Evolutionary conservation across 2,329 filamentous ascomycete species (phyloP), one percentile per base, ranked within the genome.

Genomic region (Cordyceps cateniannulata): DNA sequence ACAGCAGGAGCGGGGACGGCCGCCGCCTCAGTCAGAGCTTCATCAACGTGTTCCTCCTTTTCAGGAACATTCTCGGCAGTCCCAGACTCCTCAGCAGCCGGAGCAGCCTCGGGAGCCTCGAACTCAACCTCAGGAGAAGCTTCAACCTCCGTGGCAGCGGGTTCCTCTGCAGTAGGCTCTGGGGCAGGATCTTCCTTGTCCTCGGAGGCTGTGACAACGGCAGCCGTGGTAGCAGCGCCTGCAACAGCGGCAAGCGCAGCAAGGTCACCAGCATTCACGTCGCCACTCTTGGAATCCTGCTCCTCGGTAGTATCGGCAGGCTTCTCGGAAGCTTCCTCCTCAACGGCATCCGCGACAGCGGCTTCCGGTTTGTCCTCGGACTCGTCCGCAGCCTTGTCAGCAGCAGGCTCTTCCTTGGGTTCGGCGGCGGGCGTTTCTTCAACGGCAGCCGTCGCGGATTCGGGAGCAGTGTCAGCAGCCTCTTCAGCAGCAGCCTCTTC

Each of bases 1-100:
- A 14, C 10, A 1, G 14, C 32, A 12, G 32, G 10, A 6, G 5
- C n/a, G 8, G 47, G 16, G 61, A 65, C 68, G 47, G 62, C 61
- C 47, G 64, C 20, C 24, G n/a, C n/a, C n/a, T 29, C 47, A 6
- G 25, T 3, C 9, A n/a, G 27, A 32, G 27, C n/a, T 7, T 35
- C 32, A 12, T 18, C 9, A 3, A 9, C n/a, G 14, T n/a, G n/a
- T 14, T 12, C n/a, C n/a, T n/a, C n/a, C n/a, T n/a, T n/a, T 14
- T 45, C 42, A 45, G 32, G 16, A 42, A 16, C 16, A 8, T 35
- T 32, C 10, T 49, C 32, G 6, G 14, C 38, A 18, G 48, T 5
- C 4, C 24, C 32, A 59, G 45, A 6, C 29, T 44, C 32, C 10
- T 42, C 38, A 24, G 55, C 32, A 25, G 32, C 35, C 5, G 8